Percentiles rank a stretch among this genome's conserved stretches.
These are phyloP conservation scores for Penicillium argentinense DNA, from an alignment of 495 filamentous ascomycete genomes.

Conservation along the genomic window DNA sequence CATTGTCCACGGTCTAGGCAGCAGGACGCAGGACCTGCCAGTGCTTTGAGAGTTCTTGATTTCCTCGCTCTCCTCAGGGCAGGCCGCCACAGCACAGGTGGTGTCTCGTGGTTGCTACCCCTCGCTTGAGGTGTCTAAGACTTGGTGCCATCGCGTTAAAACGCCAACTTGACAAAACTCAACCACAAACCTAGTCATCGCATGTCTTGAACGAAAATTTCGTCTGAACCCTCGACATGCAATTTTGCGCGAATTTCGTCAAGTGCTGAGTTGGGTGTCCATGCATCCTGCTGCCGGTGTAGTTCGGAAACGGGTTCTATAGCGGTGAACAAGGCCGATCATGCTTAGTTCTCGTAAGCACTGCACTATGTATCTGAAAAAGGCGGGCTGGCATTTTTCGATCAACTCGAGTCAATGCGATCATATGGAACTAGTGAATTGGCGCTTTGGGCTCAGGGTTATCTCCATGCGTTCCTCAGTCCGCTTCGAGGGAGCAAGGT, in stretches of 20 bases:
- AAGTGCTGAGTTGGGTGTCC: neutral
- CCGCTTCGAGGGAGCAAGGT: too few relatives aligned
- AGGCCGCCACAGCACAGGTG: too few relatives aligned
- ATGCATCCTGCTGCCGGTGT: neutral
- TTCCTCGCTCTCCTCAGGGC: too few relatives aligned
- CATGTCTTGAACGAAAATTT: neutral
- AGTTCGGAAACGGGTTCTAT: neutral
- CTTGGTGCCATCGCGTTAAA: neutral
- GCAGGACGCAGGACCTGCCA: too few relatives aligned
- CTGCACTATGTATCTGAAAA: too few relatives aligned
- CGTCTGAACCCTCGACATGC: neutral
- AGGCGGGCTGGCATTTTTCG: too few relatives aligned
- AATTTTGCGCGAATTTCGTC: neutral
- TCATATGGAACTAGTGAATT: too few relatives aligned
- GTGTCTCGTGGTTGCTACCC: neutral
- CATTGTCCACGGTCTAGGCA: neutral
- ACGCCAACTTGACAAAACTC: neutral
- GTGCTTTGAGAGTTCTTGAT: too few relatives aligned
- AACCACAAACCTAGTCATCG: neutral
- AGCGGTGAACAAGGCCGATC: neutral
- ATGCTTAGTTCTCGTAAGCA: too few relatives aligned
- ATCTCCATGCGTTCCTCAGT: too few relatives aligned
- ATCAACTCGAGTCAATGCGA: too few relatives aligned
- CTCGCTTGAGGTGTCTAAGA: conserved; percentile 1
- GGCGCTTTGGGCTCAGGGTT: too few relatives aligned